Evolutionary conservation across 1,284 basidiomycete genomes (phyloP).

Genomic region (Ceratobasidium sp.): DNA sequence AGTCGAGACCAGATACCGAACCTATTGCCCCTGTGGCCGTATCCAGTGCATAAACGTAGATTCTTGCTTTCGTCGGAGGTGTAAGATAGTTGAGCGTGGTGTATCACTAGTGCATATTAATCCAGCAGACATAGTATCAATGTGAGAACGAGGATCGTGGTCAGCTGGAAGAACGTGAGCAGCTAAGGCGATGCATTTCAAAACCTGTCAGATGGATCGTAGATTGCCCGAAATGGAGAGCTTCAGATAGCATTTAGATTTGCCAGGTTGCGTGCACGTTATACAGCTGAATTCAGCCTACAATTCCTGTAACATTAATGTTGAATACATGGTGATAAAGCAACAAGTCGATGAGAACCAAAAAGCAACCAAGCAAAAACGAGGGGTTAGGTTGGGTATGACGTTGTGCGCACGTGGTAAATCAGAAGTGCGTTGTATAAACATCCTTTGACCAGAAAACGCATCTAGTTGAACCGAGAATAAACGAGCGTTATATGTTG

Average conservation of each 20-base stretch:
- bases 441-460: constrained; percentile 1
- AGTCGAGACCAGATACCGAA: constrained; percentile 38
- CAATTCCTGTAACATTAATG: not conserved
- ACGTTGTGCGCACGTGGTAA: not conserved
- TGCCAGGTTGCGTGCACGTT: not conserved
- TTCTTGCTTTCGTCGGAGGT: not conserved
- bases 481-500: not conserved
- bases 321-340: not conserved
- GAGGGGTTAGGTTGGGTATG: not conserved
- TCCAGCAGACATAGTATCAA: not conserved
- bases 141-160: not conserved
- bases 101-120: not conserved
- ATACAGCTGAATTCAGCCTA: not conserved
- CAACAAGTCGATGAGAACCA: not conserved
- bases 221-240: not conserved
- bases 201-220: not conserved
- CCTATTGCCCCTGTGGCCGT: not conserved
- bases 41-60: not conserved
- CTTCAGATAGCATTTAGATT: not conserved
- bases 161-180: not conserved
- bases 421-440: constrained; percentile 1
- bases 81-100: not conserved
- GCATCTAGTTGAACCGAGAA: constrained; percentile 8
- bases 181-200: not conserved
- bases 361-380: not conserved